Percentiles rank a stretch among this genome's conserved stretches.
Evolutionary conservation across 805 yeast species (phyloP).

Genomic region (Wickerhamiella dianesei): DNA sequence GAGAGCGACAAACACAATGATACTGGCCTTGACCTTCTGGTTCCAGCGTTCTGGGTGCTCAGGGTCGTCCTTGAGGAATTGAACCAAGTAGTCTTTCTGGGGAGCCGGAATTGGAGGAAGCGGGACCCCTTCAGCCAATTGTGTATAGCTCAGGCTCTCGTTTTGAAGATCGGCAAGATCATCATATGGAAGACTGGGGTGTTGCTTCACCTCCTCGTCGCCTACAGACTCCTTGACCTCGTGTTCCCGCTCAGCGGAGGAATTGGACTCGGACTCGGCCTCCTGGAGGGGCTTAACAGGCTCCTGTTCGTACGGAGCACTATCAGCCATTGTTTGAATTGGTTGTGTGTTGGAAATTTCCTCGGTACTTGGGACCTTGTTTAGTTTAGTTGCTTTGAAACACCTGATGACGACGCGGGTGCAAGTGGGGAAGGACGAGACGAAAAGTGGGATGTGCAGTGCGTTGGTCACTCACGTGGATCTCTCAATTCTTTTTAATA

Average conservation of each 20-base stretch:
- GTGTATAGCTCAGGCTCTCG: neutral
- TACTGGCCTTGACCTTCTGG: neutral
- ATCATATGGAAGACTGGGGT: neutral
- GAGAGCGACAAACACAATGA: slow-evolving; percentile 36
- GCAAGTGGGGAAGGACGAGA: too few species aligned
- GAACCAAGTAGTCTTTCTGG: slow-evolving; percentile 10
- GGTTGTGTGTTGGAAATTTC: too few species aligned
- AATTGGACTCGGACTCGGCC: neutral
- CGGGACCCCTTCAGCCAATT: neutral
- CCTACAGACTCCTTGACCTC: neutral
- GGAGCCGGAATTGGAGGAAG: slow-evolving; percentile 6
- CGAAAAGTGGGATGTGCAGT: too few species aligned
- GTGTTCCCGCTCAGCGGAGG: neutral
- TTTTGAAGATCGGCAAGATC: neutral
- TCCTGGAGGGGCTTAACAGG: neutral
- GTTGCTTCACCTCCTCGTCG: neutral
- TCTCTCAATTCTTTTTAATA: too few species aligned
- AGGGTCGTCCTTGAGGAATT: slow-evolving; percentile 30
- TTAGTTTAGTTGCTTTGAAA: too few species aligned
- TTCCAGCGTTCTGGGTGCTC: slow-evolving; percentile 48
- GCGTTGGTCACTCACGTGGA: too few species aligned
- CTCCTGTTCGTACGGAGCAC: neutral
- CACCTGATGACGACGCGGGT: too few species aligned
- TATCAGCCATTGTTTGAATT: too few species aligned
- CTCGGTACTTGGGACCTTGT: too few species aligned